Percentiles rank a stretch among this genome's conserved stretches.
Conservation (phyloP, 768 basidiomycete genomes). For the Boletus rubroflammeus region DNA sequence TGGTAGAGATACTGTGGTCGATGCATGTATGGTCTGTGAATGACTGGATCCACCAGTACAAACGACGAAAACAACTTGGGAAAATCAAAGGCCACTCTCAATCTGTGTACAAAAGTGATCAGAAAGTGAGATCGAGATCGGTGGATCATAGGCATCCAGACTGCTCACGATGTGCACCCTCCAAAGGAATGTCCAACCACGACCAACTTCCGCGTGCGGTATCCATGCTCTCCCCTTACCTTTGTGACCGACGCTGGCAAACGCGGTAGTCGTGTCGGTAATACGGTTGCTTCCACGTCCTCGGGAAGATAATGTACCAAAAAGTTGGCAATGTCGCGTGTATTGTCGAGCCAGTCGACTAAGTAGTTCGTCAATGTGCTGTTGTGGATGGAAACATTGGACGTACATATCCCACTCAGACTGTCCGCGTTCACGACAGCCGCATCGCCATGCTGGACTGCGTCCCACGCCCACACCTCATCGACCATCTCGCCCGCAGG, state of each 20-base stretch:
- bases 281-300: constrained; percentile 22
- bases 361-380: neutral
- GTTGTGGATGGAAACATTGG: neutral
- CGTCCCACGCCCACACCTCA: constrained; percentile 81
- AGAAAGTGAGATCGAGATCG: neutral
- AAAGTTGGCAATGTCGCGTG: constrained; percentile 78
- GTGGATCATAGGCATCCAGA: neutral
- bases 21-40: constrained; percentile 28
- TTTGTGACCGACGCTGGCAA: constrained; percentile 41
- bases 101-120: constrained; percentile 33
- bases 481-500: constrained; percentile 45
- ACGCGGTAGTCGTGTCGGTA: constrained; percentile 56
- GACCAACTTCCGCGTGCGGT: constrained; percentile 52
- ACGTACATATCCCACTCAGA: constrained; percentile 59
- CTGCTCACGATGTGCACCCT: constrained; percentile 67
- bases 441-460: constrained; percentile 84
- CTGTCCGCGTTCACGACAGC: constrained; percentile 59
- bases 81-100: constrained; percentile 59
- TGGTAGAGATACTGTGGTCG: neutral
- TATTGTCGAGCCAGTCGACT: constrained; percentile 80
- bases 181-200: constrained; percentile 84
- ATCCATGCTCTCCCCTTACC: constrained; percentile 45
- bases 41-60: constrained; percentile 78
- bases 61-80: constrained; percentile 70
- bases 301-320: constrained; percentile 64